Base-by-base conservation (phyloP, 148 eudicot species). In the Nepenthes mirabilis region DNA sequence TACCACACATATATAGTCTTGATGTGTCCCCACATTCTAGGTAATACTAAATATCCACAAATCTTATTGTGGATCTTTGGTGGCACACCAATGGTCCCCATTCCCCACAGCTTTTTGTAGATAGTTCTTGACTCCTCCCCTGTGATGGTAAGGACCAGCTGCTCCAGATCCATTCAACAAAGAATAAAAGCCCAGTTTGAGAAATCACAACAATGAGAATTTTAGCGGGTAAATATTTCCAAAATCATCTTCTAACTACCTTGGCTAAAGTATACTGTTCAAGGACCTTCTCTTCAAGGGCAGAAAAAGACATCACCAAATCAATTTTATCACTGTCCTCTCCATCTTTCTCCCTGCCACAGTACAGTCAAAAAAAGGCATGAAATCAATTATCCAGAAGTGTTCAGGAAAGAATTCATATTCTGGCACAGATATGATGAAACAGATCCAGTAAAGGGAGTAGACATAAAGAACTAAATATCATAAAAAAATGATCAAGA, bases 211-310 rank as follows among this genome's bases (percentile, higher is more conserved):
- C 43, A 3, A 43, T 33, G 9, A 4, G 6, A 34, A 8, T 45
- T 58, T 52, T 23, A 23, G 23, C 23, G 0, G 23, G 23, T 23
- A 23, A 23, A 23, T 23, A 23, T 23, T 23, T 23, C 10, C 11
- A 49, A 49, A 12, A 49, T 6, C 12, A 11, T 49, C 3, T 11
- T 11, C 14, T 1, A 70, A 8, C 53, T 83, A 88, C 98, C 98
- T 88, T 93, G 34, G 87, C 91, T 58, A 78, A 71, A 72, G 98
- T 86, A 68, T 88, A 88, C 57, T 82, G 94, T 64, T 72, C 88
- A 68, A 93, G 88, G 63, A 88, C 86, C 74, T 93, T 88, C 63
- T 93, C 98, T 78, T 88, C 96, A 68, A 88, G 89, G 56, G 83
- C 84, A 61, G 94, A 76, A 69, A 93, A 88, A 36, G 94, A 80